Evolutionary conservation across 306 rosid genomes (phyloP), one percentile per base, ranked within the genome.

Genomic region (Gynostemma pentaphyllum): DNA sequence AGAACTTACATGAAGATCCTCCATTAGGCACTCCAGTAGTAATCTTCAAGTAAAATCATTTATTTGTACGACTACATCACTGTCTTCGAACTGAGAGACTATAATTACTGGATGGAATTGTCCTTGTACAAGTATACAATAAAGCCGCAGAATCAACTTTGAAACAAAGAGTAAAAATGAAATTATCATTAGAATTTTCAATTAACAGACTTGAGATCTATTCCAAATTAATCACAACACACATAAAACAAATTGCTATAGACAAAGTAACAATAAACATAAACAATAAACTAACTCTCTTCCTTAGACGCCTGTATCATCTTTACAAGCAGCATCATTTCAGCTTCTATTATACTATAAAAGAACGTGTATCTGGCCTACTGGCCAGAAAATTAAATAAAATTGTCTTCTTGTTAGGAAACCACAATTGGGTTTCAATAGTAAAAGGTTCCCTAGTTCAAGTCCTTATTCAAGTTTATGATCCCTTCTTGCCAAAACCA

Each of bases 401-500:
- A 41, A 14, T 14, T 39, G 66, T 42, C 49, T 39, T 40, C 22
- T 61, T 68, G 77, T 21, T 68, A 59, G 51, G 55, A 71, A 69
- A 60, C 67, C 65, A 65, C 41, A 69, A 62, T 70, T 55, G 19
- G 62, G 55, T 59, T 32, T 50, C 71, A 72, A 73, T 61, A 75
- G 78, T 72, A 45, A 68, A 51, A 68, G 70, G 55, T 70, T 68
- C 73, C 68, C 52, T 41, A 62, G 65, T 49, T 74, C 66, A 65
- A 46, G 63, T 70, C 44, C 80, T 79, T 77, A 59, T 70, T 78
- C 16, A 68, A 24, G 44, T 67, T 60, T 75, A 45, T 49, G 72
- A 19, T 15, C 81, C 80, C 66, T 9, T 70, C 75, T 75, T 70
- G 71, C 84, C 78, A 62, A 85, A 85, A 68, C 68, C 80, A 18